Conservation (phyloP, 177 flowering plant species). For the Telopea speciosissima region DNA sequence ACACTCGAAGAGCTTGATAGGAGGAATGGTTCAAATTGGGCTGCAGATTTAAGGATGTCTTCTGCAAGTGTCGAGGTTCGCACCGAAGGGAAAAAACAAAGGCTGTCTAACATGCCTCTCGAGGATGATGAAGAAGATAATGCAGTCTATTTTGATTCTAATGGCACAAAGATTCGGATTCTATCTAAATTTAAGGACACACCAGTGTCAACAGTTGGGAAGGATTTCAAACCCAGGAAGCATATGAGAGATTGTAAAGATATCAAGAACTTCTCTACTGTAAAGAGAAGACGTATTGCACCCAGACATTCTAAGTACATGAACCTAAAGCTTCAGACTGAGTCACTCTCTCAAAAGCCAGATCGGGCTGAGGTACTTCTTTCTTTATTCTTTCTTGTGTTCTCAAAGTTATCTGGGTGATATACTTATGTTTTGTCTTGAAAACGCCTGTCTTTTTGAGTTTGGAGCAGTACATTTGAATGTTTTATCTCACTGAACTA, state of each 20-base stretch:
- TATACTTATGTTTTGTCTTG: not conserved
- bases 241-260: slow-evolving; percentile 28
- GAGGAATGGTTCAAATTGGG: slow-evolving; percentile 82
- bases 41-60: slow-evolving; percentile 28
- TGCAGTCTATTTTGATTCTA: slow-evolving; percentile 76
- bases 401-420: not conserved
- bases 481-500: not conserved
- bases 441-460: not conserved
- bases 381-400: slow-evolving; percentile 3
- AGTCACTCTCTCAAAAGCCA: slow-evolving; percentile 20
- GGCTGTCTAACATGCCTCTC: slow-evolving; percentile 17
- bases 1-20: slow-evolving; percentile 89
- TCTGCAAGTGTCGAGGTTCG: slow-evolving; percentile 19
- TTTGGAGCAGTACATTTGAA: not conserved
- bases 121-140: slow-evolving; percentile 39
- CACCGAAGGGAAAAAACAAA: slow-evolving; percentile 35
- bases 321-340: slow-evolving; percentile 35
- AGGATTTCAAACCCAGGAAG: slow-evolving; percentile 26
- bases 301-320: slow-evolving; percentile 31
- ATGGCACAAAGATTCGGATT: slow-evolving; percentile 73
- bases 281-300: slow-evolving; percentile 32
- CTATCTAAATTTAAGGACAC: slow-evolving; percentile 48
- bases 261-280: slow-evolving; percentile 28
- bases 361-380: slow-evolving; percentile 37
- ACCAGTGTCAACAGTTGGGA: slow-evolving; percentile 19